These are phyloP conservation scores for Thalassiosira allenii DNA, from an alignment of 352 stramenopile species.

Conservation along the genomic window DNA sequence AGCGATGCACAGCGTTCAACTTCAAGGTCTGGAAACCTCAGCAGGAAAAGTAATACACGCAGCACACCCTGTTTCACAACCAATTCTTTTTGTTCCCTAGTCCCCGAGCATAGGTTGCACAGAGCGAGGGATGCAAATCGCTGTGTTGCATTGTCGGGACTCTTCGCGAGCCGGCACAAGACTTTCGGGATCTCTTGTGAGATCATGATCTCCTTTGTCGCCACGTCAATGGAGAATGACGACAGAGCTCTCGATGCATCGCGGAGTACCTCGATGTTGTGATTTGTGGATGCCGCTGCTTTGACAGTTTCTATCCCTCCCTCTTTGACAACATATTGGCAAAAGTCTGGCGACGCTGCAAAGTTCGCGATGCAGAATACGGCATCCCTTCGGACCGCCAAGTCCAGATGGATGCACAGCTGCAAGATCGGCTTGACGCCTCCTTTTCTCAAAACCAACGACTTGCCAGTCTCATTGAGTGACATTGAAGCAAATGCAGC, in stretches of 20 bases:
- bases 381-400: constrained; percentile 92
- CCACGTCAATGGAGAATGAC: constrained; percentile 90
- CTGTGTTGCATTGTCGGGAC: constrained; percentile 92
- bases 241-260: constrained; percentile 92
- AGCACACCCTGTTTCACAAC: constrained; percentile 93
- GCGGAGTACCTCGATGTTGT: constrained; percentile 92
- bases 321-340: constrained; percentile 94
- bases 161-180: constrained; percentile 93
- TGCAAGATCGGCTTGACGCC: constrained; percentile 90
- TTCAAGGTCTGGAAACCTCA: constrained; percentile 94
- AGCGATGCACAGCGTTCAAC: constrained; percentile 95
- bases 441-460: constrained; percentile 92
- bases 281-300: constrained; percentile 90
- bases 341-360: constrained; percentile 92
- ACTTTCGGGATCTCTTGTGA: constrained; percentile 87
- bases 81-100: constrained; percentile 88
- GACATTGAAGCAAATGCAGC: constrained; percentile 92
- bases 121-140: constrained; percentile 94
- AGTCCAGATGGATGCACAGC: constrained; percentile 91
- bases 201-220: constrained; percentile 89
- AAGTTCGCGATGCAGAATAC: constrained; percentile 96
- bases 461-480: constrained; percentile 93
- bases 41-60: constrained; percentile 93
- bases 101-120: constrained; percentile 90
- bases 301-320: constrained; percentile 96